Percentiles rank a stretch among this genome's conserved stretches.
These are phyloP conservation scores for Dimargaris cristalligena DNA, from an alignment of 192 early-diverging fungal genomes.

Conservation along the genomic window DNA sequence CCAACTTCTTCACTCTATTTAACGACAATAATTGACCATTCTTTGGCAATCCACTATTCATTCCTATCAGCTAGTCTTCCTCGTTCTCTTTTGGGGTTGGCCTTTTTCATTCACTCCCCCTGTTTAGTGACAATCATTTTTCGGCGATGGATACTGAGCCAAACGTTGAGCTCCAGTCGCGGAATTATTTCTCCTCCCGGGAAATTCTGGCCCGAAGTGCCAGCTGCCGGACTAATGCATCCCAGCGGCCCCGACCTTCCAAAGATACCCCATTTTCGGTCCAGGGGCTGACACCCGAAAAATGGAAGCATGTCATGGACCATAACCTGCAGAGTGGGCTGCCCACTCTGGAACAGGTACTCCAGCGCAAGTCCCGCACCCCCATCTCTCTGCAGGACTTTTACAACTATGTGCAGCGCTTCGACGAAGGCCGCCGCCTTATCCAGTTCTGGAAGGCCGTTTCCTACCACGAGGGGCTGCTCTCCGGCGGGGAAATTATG, in stretches of 20 bases:
- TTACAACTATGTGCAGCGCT: background rate
- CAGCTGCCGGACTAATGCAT: background rate
- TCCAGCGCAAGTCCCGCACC: background rate
- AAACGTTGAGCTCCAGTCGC: constrained; percentile 10
- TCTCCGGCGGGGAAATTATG: background rate
- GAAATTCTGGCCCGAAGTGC: background rate
- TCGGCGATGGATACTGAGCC: constrained; percentile 2
- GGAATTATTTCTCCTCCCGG: constrained; percentile 5
- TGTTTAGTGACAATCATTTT: too few species aligned
- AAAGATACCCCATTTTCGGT: background rate
- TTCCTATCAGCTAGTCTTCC: too few species aligned
- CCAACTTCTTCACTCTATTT: too few species aligned
- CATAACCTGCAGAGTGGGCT: constrained; percentile 2
- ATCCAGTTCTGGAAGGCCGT: constrained; percentile 7
- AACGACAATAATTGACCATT: too few species aligned
- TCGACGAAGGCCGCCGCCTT: background rate
- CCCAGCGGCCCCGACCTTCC: background rate
- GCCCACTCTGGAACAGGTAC: constrained; percentile 6
- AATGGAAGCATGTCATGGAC: constrained; percentile 6
- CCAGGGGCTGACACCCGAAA: background rate
- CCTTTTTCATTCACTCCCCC: too few species aligned
- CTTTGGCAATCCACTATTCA: too few species aligned
- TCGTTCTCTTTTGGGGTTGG: too few species aligned
- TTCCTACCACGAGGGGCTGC: background rate
- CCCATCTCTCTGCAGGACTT: constrained; percentile 4